Evolutionary conservation across 345 rosid genomes (phyloP).

Genomic region (Camelina hispida): DNA sequence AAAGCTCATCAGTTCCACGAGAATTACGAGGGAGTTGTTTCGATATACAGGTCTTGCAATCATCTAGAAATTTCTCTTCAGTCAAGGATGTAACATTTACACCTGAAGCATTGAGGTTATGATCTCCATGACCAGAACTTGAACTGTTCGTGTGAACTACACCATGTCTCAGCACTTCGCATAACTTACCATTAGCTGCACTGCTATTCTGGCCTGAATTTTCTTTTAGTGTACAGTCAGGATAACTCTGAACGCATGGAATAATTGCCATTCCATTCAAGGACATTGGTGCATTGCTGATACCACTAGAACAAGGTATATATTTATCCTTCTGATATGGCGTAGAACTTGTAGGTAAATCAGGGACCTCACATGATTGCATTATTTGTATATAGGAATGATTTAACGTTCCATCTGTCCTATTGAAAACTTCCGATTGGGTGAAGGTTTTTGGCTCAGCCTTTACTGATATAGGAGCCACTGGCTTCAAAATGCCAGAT

Average conservation of each 20-base stretch:
- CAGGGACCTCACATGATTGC: slow-evolving; percentile 25
- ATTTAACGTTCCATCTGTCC: slow-evolving; percentile 41
- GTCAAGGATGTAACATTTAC: slow-evolving; percentile 38
- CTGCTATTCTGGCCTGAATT: slow-evolving; percentile 25
- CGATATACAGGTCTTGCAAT: slow-evolving; percentile 33
- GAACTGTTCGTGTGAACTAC: slow-evolving; percentile 14
- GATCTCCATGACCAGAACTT: slow-evolving; percentile 38
- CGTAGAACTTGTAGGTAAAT: slow-evolving; percentile 38
- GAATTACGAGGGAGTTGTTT: slow-evolving; percentile 41
- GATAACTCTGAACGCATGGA: slow-evolving; percentile 28
- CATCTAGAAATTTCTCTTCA: slow-evolving; percentile 42
- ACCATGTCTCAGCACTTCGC: slow-evolving; percentile 15
- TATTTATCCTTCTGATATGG: slow-evolving; percentile 37
- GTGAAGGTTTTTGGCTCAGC: slow-evolving; percentile 53
- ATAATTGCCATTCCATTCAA: slow-evolving; percentile 37
- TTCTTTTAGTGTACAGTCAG: slow-evolving; percentile 26
- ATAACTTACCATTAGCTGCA: slow-evolving; percentile 19
- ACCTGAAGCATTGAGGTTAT: slow-evolving; percentile 42
- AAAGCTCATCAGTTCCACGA: slow-evolving; percentile 50
- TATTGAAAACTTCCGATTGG: slow-evolving; percentile 39
- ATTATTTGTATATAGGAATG: slow-evolving; percentile 33
- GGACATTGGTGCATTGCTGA: slow-evolving; percentile 32
- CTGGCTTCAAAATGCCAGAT: slow-evolving; percentile 39
- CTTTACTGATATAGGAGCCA: slow-evolving; percentile 52
- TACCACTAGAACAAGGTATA: slow-evolving; percentile 21